Percentiles rank a stretch among this genome's conserved stretches.
phyloP scores from a whole-genome alignment of 1,139 yeast genomes.

The Lizanozyma gosingica region DNA sequence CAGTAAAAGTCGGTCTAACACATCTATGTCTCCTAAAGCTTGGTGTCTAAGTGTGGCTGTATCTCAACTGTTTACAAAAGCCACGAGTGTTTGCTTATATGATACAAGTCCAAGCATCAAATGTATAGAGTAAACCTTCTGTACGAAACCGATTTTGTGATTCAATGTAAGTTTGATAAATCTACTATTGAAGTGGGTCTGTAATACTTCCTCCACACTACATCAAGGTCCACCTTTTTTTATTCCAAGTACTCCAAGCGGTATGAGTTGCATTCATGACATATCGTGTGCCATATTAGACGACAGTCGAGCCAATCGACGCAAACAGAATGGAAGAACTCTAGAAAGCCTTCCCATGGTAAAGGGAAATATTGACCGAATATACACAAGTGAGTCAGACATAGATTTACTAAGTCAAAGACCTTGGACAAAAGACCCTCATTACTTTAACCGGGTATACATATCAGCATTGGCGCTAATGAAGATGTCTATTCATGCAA shows the following conservation, averaged over 20 bases:
- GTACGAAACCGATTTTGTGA: no score
- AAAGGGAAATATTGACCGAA: background rate
- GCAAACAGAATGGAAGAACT: background rate
- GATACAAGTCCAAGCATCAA: no score
- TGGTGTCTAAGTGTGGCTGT: no score
- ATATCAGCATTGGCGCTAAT: constrained; percentile 69
- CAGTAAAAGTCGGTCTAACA: no score
- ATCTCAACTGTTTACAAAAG: no score
- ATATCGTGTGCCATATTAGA: background rate
- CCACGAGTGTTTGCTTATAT: no score
- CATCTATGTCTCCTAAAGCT: no score
- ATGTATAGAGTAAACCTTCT: no score
- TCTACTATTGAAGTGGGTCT: no score
- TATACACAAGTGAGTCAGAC: constrained; percentile 1
- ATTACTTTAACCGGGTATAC: constrained; percentile 57
- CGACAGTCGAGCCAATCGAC: background rate
- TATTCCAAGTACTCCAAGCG: background rate
- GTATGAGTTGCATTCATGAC: background rate
- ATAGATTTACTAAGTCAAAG: constrained; percentile 10
- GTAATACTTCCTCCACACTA: no score
- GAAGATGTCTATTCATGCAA: constrained; percentile 79
- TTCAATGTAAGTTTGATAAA: no score
- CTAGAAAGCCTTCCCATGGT: background rate
- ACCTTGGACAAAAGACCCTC: constrained; percentile 40
- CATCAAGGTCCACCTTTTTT: no score